These are phyloP conservation scores for Suhomyces atakaporum DNA, from an alignment of 1,139 yeast species.

Conservation along the genomic window DNA sequence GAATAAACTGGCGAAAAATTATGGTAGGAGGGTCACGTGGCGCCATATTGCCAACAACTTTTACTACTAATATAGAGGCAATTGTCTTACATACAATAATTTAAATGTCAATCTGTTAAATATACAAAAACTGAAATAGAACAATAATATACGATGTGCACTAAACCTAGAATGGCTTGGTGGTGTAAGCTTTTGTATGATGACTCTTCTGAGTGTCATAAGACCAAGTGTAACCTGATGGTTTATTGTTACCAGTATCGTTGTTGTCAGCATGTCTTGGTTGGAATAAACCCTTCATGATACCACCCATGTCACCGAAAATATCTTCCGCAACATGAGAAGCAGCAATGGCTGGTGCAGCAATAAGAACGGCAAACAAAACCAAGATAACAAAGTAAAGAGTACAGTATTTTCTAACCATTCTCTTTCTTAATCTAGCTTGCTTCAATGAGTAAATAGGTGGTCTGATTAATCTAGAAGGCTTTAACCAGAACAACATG, in stretches of 20 bases:
- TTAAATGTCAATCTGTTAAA: constrained; percentile 8
- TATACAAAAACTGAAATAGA: constrained; percentile 12
- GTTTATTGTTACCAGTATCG: constrained; percentile 70
- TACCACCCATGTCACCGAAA: constrained; percentile 30
- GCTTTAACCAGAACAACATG: constrained; percentile 98
- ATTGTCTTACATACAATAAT: too few relatives aligned
- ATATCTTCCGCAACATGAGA: constrained; percentile 34
- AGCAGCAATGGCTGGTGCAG: constrained; percentile 89
- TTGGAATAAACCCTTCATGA: constrained; percentile 78
- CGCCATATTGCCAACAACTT: too few relatives aligned
- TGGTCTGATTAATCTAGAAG: constrained; percentile 97
- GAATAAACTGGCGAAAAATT: too few relatives aligned
- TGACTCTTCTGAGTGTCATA: constrained; percentile 58
- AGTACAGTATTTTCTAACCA: constrained; percentile 92
- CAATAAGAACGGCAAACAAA: constrained; percentile 73
- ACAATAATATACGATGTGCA: constrained; percentile 6
- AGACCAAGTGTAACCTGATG: constrained; percentile 51
- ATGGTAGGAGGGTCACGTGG: too few relatives aligned
- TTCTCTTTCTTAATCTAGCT: constrained; percentile 95
- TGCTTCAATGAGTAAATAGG: constrained; percentile 98
- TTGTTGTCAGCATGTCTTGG: constrained; percentile 81
- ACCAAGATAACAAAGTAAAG: constrained; percentile 73
- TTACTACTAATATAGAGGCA: too few relatives aligned
- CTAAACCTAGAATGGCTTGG: constrained; percentile 51
- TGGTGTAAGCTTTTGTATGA: constrained; percentile 56